Base-by-base conservation (phyloP, 371 early-diverging fungal species). In the Conidiobolus coronatus region DNA sequence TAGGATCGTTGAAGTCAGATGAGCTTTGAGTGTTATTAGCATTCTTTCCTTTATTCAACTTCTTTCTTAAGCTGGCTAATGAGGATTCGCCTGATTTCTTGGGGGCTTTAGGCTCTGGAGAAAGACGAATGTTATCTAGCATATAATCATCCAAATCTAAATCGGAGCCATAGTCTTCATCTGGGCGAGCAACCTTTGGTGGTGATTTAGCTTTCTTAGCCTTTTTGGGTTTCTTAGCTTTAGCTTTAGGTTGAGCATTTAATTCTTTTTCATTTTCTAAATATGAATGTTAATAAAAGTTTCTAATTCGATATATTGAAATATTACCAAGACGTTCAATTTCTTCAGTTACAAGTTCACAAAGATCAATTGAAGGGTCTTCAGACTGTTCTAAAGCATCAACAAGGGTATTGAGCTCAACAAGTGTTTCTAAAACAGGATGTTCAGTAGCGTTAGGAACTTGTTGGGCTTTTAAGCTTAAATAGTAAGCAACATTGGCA, bases 401-500 rank as follows among this genome's bases (percentile, higher is more conserved):
- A 15, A 86, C 54, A n/a, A 77, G 60, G 11, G 71, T 70, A 35
- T 73, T 71, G 47, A 85, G 51, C 36, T 75, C 66, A n/a, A 78
- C 75, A 17, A 91, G 61, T 0, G 73, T 69, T 24, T 73, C 72
- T 51, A 87, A 76, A 14, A 89, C 84, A 8, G 89, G 90, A 58
- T 91, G 92, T 43, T 75, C 68, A 39, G 67, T 72, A 36, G 80
- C 52, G 45, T 71, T 64, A 12, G 59, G 55, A 12, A 64, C 48
- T 42, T 50, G 58, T 13, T 78, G 73, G 14, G 86, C 72, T 55
- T 81, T 82, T 40, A 85, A 54, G 1, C 71, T 71, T 46, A 92
- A 66, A 58, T 87, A 89, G 47, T 86, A 90, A 17, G 89, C 73
- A 45, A 90, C 70, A 52, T 92, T 92, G 50, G 77, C 80, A 53